Base-by-base conservation (phyloP, 805 yeast species). In the Suhomyces canberraensis region DNA sequence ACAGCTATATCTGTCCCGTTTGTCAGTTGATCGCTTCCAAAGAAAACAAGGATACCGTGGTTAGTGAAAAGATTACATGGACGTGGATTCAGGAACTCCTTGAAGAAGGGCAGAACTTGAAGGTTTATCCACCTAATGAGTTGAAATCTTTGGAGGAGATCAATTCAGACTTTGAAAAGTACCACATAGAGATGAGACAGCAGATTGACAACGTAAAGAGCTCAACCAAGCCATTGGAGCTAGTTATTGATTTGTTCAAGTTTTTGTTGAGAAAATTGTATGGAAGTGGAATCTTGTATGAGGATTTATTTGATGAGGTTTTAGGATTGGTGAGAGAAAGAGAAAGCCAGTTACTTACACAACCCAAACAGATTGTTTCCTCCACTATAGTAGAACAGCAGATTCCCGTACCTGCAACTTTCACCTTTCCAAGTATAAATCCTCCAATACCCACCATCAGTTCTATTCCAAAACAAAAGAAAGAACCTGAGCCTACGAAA, bases 241-340 rank as follows among this genome's bases (percentile, higher is more conserved):
- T 35, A 13, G 52, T 49, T 33, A 21, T 60, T 13, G 66, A 58
- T 44, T 33, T 35, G 20, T 45, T 56, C 19, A 44, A 39, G 33
- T 62, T 54, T 34, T 24, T 49, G 2, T 39, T 61, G 16, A 43
- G 69, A 24, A 62, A 60, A 32, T 26, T 57, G 0, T 63, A 62
- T 41, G 66, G 67, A 2, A 42, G 60, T 30, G 59, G 62, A 3
- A 41, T 63, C 7, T 36, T 51, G 7, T 37, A 52, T 18, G 52
- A 47, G 8, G 62, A 57, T 22, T 44, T 53, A 19, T 42, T 51
- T 31, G 45, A 32, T 7, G 46, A 25, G 9, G 25, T 37, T 7
- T 25, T 42, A 16, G 42, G 43, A 11, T 39, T 52, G 14, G 46
- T 58, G 11, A 46, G 48, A 31, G 41, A 41, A 14, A 30, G 24